These are phyloP conservation scores for Sanguinoderma infundibulare DNA, from an alignment of 1,284 basidiomycete genomes.

Conservation along the genomic window DNA sequence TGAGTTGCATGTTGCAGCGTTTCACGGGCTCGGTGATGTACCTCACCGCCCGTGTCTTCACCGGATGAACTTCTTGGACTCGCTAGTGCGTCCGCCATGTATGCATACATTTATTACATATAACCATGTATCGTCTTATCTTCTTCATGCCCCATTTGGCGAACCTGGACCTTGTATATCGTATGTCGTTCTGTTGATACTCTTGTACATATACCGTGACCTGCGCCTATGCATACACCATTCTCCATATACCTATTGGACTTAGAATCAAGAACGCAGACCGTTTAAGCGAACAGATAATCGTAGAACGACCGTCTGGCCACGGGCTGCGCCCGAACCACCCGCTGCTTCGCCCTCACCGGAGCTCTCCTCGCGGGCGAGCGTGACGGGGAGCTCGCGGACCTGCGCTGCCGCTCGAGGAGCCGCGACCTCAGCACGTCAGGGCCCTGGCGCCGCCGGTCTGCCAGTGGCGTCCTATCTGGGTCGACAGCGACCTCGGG, in stretches of 20 bases:
- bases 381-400: conserved; percentile 44
- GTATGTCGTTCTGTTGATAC: neutral
- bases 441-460: conserved; percentile 32
- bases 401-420: conserved; percentile 34
- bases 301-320: conserved; percentile 42
- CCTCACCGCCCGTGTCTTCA: conserved; percentile 64
- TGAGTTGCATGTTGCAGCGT: conserved; percentile 40
- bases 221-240: conserved; percentile 5
- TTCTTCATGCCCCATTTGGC: conserved; percentile 4
- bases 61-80: conserved; percentile 43
- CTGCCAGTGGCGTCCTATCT: conserved; percentile 27
- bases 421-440: conserved; percentile 31
- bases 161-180: neutral
- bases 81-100: conserved; percentile 1
- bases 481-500: conserved; percentile 14
- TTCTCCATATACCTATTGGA: neutral
- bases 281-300: conserved; percentile 43
- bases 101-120: conserved; percentile 11
- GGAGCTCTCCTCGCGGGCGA: conserved; percentile 41
- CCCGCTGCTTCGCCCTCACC: conserved; percentile 20
- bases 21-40: conserved; percentile 70
- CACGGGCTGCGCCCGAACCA: conserved; percentile 5
- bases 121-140: neutral
- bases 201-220: conserved; percentile 2
- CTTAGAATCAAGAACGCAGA: neutral